phyloP scores from a whole-genome alignment of 805 yeast species.

The Candida sanyiensis region DNA sequence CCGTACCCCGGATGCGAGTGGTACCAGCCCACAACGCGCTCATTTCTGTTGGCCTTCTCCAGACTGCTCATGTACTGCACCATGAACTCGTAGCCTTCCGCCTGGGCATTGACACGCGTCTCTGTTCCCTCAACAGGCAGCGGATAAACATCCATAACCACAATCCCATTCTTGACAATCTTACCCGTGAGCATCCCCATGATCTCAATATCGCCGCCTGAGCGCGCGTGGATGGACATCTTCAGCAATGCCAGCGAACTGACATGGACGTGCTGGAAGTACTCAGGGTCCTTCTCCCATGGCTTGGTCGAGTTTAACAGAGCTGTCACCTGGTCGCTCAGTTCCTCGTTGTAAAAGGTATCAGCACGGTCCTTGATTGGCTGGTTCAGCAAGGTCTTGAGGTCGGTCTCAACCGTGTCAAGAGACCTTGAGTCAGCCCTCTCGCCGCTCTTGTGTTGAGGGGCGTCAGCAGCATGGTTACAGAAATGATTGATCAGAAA shows the following conservation, averaged over 20 bases:
- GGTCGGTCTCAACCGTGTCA: slow-evolving; percentile 14
- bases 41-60: slow-evolving; percentile 45
- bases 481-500: slow-evolving; percentile 8
- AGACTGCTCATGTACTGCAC: slow-evolving; percentile 65
- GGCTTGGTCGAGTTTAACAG: slow-evolving; percentile 33
- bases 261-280: slow-evolving; percentile 55
- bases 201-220: slow-evolving; percentile 83
- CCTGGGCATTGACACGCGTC: slow-evolving; percentile 89
- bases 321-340: slow-evolving; percentile 11
- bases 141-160: slow-evolving; percentile 77
- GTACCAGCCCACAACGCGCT: slow-evolving; percentile 93
- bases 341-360: slow-evolving; percentile 14
- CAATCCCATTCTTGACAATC: slow-evolving; percentile 46
- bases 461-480: not conserved
- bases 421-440: slow-evolving; percentile 6
- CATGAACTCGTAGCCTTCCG: slow-evolving; percentile 94
- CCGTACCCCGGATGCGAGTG: slow-evolving; percentile 99
- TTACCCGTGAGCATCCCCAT: slow-evolving; percentile 95
- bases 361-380: slow-evolving; percentile 15
- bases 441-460: not conserved
- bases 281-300: slow-evolving; percentile 53
- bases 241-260: slow-evolving; percentile 69
- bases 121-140: slow-evolving; percentile 96
- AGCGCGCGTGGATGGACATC: slow-evolving; percentile 73
- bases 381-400: slow-evolving; percentile 12